phyloP scores from a whole-genome alignment of 768 basidiomycete species.

The Mycena sanguinolenta region DNA sequence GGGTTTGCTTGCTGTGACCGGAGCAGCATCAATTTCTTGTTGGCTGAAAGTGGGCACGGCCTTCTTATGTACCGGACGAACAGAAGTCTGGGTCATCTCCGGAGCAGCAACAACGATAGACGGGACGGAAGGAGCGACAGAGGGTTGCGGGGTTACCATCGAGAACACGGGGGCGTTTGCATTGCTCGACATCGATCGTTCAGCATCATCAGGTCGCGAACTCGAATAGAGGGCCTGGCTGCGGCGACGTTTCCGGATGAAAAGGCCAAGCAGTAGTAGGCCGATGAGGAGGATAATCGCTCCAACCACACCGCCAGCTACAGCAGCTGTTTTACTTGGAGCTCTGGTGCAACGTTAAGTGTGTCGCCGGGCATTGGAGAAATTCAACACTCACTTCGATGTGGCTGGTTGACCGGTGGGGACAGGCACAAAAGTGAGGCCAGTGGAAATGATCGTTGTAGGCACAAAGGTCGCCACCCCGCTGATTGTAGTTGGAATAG shows the following conservation, averaged over 20 bases:
- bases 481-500: background rate
- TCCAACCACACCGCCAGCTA: slow-evolving; percentile 19
- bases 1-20: slow-evolving; percentile 6
- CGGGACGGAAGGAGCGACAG: slow-evolving; percentile 18
- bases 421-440: slow-evolving; percentile 10
- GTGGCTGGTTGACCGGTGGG: background rate
- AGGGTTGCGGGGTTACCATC: slow-evolving; percentile 21
- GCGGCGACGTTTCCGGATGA: slow-evolving; percentile 33
- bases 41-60: slow-evolving; percentile 19
- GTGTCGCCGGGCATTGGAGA: background rate
- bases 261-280: slow-evolving; percentile 24
- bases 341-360: slow-evolving; percentile 6
- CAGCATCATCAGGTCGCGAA: slow-evolving; percentile 35
- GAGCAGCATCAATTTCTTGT: slow-evolving; percentile 3
- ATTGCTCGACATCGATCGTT: slow-evolving; percentile 15
- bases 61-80: slow-evolving; percentile 29
- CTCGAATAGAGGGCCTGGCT: slow-evolving; percentile 34
- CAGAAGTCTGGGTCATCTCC: slow-evolving; percentile 4
- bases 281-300: slow-evolving; percentile 19
- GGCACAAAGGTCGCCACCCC: background rate
- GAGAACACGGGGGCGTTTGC: slow-evolving; percentile 28
- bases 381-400: slow-evolving; percentile 7
- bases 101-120: slow-evolving; percentile 28
- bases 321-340: slow-evolving; percentile 1
- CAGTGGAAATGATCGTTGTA: background rate